Percentiles rank a stretch among this genome's conserved stretches.
These are phyloP conservation scores for Limonomyces culmigenus DNA, from an alignment of 1,284 basidiomycete species.

Conservation along the genomic window DNA sequence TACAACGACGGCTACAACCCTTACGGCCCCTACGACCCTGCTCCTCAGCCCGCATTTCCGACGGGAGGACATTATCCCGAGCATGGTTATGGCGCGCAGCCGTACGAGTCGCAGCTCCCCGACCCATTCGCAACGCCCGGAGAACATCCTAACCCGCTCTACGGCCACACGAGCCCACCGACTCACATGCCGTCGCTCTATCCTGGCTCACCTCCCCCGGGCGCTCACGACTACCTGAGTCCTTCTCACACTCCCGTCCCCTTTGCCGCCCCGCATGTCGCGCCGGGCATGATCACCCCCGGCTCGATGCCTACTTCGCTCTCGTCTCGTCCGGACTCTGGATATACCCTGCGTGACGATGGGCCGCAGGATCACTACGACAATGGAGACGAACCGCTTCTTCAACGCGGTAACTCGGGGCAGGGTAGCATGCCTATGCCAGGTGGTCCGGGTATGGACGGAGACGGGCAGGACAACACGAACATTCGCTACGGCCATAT, in stretches of 20 bases:
- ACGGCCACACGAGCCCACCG: slow-evolving; percentile 6
- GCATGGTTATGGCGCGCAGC: slow-evolving; percentile 5
- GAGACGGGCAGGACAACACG: slow-evolving; percentile 22
- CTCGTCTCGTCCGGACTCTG: slow-evolving; percentile 8
- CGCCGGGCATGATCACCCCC: slow-evolving; percentile 2
- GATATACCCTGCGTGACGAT: slow-evolving; percentile 22
- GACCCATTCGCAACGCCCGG: slow-evolving; percentile 3
- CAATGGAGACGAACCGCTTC: slow-evolving; percentile 46
- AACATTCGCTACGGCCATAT: slow-evolving; percentile 74
- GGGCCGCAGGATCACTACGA: slow-evolving; percentile 20
- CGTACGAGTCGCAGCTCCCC: slow-evolving; percentile 11
- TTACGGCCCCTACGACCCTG: slow-evolving; percentile 12
- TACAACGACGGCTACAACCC: slow-evolving; percentile 41
- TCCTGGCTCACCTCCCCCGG: slow-evolving; percentile 4
- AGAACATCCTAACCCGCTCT: slow-evolving; percentile 1
- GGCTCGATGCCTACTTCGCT: slow-evolving; percentile 9
- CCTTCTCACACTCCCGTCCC: slow-evolving; percentile 10
- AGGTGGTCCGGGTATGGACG: slow-evolving; percentile 23
- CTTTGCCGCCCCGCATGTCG: slow-evolving; percentile 7
- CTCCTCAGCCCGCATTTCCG: slow-evolving; percentile 5
- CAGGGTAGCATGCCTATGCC: slow-evolving; percentile 17
- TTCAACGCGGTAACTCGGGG: slow-evolving; percentile 24
- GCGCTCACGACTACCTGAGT: slow-evolving; percentile 8
- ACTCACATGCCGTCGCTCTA: slow-evolving; percentile 5
- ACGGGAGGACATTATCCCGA: slow-evolving; percentile 10